Conservation (phyloP, 257 asterid species). For the Knoxia roxburghii region DNA sequence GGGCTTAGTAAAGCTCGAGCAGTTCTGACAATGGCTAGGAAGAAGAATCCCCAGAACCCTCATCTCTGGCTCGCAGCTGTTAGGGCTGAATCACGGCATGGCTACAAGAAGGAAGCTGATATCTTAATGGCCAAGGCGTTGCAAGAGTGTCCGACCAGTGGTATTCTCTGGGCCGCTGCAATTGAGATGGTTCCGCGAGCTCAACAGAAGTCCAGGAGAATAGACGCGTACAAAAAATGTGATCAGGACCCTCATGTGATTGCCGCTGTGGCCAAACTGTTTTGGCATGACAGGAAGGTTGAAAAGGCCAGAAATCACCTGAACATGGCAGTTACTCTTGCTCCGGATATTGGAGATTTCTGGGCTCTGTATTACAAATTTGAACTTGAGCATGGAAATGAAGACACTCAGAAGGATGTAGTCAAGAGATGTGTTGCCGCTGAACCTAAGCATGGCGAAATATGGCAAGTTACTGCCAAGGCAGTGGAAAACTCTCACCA, state of each 20-base stretch:
- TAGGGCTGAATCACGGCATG: constrained; percentile 71
- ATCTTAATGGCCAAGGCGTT: constrained; percentile 81
- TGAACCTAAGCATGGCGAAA: constrained; percentile 92
- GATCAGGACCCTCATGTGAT: constrained; percentile 65
- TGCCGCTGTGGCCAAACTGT: constrained; percentile 72
- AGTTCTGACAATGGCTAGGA: constrained; percentile 72
- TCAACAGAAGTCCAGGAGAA: constrained; percentile 56
- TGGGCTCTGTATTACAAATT: constrained; percentile 81
- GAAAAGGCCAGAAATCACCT: constrained; percentile 74
- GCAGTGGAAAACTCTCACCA: constrained; percentile 93
- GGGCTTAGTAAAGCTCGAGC: constrained; percentile 82
- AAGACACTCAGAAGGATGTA: constrained; percentile 67
- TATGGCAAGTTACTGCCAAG: constrained; percentile 76
- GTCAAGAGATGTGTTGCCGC: constrained; percentile 63
- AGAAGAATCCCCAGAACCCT: constrained; percentile 72
- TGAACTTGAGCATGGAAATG: constrained; percentile 67
- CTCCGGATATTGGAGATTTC: constrained; percentile 86
- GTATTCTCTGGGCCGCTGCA: constrained; percentile 73
- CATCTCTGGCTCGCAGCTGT: constrained; percentile 91
- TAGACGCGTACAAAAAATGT: constrained; percentile 64
- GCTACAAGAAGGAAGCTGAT: constrained; percentile 76
- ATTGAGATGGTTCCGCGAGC: constrained; percentile 78
- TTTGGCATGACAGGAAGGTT: constrained; percentile 86
- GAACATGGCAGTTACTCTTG: constrained; percentile 64
- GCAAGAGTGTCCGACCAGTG: constrained; percentile 86